Percentiles rank a stretch among this genome's conserved stretches.
Evolutionary conservation across 192 early-diverging fungal species (phyloP).

Genomic region (Podila verticillata): DNA sequence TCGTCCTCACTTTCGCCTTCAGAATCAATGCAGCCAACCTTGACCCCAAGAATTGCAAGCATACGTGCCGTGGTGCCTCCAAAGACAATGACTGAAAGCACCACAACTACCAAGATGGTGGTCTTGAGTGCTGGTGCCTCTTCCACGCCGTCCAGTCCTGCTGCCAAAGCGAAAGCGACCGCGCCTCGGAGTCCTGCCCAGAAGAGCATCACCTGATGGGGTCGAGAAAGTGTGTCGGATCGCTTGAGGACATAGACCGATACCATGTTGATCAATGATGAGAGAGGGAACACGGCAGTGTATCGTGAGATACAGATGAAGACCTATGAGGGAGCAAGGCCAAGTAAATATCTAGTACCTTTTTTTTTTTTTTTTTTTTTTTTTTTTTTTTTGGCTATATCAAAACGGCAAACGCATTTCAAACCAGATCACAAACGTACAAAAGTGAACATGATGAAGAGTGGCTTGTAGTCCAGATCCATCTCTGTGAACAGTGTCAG

Average conservation of each 20-base stretch:
- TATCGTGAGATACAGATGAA: constrained; percentile 91
- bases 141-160: constrained; percentile 75
- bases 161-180: constrained; percentile 94
- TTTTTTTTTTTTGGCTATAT: too few relatives aligned
- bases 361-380: not conserved
- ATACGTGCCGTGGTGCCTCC: constrained; percentile 91
- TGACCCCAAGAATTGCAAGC: constrained; percentile 79
- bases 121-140: constrained; percentile 79
- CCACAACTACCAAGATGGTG: constrained; percentile 92
- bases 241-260: constrained; percentile 62
- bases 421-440: constrained; percentile 35
- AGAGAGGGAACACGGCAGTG: constrained; percentile 85
- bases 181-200: constrained; percentile 95
- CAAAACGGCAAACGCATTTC: too few relatives aligned
- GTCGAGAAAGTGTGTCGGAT: constrained; percentile 59
- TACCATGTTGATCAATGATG: constrained; percentile 81
- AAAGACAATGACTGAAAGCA: constrained; percentile 89
- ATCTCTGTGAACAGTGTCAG: constrained; percentile 89
- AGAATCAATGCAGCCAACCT: constrained; percentile 75
- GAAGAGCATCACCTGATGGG: constrained; percentile 93
- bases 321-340: constrained; percentile 55
- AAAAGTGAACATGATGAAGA: constrained; percentile 80
- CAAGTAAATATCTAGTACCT: not conserved
- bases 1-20: constrained; percentile 61
- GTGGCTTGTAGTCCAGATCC: constrained; percentile 75